phyloP scores from a whole-genome alignment of 495 filamentous ascomycete species.

The Neohortaea acidophila region DNA sequence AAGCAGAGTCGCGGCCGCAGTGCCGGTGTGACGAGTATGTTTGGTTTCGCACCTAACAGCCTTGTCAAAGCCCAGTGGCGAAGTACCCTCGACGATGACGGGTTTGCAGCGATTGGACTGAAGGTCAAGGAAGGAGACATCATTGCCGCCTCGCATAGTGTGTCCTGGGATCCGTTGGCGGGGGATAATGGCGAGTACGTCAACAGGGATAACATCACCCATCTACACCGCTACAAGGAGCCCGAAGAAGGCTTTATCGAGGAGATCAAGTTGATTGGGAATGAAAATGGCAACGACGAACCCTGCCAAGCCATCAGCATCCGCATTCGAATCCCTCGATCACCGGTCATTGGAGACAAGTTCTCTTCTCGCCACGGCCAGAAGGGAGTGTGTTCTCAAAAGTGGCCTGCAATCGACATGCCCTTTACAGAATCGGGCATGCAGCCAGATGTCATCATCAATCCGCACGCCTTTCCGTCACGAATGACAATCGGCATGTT shows the following conservation, averaged over 20 bases:
- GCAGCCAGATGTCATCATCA: slow-evolving; percentile 95
- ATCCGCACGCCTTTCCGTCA: slow-evolving; percentile 98
- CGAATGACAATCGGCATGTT: slow-evolving; percentile 99
- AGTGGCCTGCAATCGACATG: slow-evolving; percentile 90
- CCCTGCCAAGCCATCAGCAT: slow-evolving; percentile 74
- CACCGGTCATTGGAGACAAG: slow-evolving; percentile 92
- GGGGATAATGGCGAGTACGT: slow-evolving; percentile 33
- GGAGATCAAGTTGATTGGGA: slow-evolving; percentile 78
- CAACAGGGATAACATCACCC: slow-evolving; percentile 64
- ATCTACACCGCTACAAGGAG: slow-evolving; percentile 85
- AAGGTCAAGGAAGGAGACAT: slow-evolving; percentile 63
- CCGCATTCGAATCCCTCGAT: slow-evolving; percentile 81
- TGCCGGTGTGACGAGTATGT: slow-evolving; percentile 42
- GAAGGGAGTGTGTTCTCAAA: slow-evolving; percentile 94
- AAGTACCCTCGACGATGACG: slow-evolving; percentile 65
- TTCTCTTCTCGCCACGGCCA: slow-evolving; percentile 97
- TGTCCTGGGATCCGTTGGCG: slow-evolving; percentile 49
- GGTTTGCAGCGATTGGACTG: slow-evolving; percentile 63
- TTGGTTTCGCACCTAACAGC: slow-evolving; percentile 67
- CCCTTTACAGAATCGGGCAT: slow-evolving; percentile 95
- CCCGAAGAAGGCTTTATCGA: slow-evolving; percentile 74
- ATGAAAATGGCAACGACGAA: slow-evolving; percentile 54
- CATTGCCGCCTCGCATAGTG: slow-evolving; percentile 79
- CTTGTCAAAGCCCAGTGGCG: slow-evolving; percentile 48
- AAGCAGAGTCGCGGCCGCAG: slow-evolving; percentile 12